Conservation (phyloP, 768 basidiomycete genomes). For the Heimioporus sp. region DNA sequence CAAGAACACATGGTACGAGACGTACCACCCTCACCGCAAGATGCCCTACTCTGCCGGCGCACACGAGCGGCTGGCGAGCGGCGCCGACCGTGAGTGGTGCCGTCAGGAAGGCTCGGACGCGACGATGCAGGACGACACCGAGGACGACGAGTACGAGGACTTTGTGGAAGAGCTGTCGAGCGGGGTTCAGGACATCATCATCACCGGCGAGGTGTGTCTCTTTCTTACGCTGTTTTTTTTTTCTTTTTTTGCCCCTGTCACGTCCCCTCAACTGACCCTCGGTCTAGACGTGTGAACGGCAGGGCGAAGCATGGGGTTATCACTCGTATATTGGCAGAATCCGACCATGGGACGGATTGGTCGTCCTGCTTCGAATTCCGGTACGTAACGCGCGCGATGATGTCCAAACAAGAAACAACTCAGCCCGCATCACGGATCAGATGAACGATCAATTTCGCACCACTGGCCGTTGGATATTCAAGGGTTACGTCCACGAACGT, state of each 20-base stretch:
- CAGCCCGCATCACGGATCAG: constrained; percentile 25
- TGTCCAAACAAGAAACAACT: too few species aligned
- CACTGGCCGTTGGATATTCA: constrained; percentile 49
- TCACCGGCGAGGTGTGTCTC: constrained; percentile 47
- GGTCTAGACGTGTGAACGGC: constrained; percentile 39
- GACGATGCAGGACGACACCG: constrained; percentile 20
- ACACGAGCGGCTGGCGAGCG: constrained; percentile 25
- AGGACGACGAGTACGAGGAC: constrained; percentile 41
- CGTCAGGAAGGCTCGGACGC: constrained; percentile 19
- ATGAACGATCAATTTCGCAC: constrained; percentile 28
- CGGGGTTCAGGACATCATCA: constrained; percentile 49
- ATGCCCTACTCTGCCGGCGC: constrained; percentile 37
- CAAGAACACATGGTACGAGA: constrained; percentile 43
- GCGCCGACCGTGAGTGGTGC: constrained; percentile 21
- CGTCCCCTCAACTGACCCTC: not conserved
- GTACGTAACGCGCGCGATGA: constrained; percentile 30
- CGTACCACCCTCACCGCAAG: constrained; percentile 38
- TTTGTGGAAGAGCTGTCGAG: constrained; percentile 36
- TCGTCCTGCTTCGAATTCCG: constrained; percentile 44
- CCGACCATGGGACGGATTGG: constrained; percentile 50
- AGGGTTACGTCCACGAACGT: constrained; percentile 48
- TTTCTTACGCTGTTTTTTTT: too few species aligned
- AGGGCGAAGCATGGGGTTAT: constrained; percentile 51
- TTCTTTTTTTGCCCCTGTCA: not conserved
- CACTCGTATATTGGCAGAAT: constrained; percentile 46